Evolutionary conservation across 352 stramenopile genomes (phyloP), one percentile per base, ranked within the genome.

Genomic region (Phytophthora sp.): DNA sequence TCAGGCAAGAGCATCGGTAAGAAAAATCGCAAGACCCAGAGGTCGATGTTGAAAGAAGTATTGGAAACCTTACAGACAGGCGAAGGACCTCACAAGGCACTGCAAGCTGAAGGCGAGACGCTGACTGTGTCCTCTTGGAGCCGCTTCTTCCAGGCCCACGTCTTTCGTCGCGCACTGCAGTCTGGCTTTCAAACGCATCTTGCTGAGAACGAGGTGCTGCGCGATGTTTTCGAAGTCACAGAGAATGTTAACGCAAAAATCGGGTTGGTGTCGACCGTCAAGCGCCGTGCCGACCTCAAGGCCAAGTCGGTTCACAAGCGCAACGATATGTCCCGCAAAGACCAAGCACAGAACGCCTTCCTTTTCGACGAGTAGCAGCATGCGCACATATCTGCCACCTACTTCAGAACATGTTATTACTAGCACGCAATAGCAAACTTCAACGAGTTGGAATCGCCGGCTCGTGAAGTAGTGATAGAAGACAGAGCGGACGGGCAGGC

Each of bases 1-100:
- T 79, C 78, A n/a, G 81, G 59, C 34, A 90, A 91, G 54, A 85
- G 53, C 35, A 82, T 91, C 18, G 81, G 81, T 54, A 91, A 91
- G 63, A 91, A 91, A 65, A 91, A 79, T 54, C 72, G 81, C 34
- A 88, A 88, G 55, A 43, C 49, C 8, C 81, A 91, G 54, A 72
- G 81, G 9, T 88, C 78, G 54, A 79, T 79, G 62, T 63, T 91
- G 31, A 91, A 91, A 48, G 78, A 88, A 37, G 81, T 91, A 21
- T 57, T 91, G 34, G 78, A 88, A 64, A 88, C 81, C 32, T 52
- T 90, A 17, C 58, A 62, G 8, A 83, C 74, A 8, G 81, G 81
- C 32, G 75, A 87, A 41, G 81, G 81, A 6, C 81, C 81, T 3
- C 70, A 82, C 34, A 66, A 82, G 21, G 81, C 84, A 18, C 50